These are phyloP conservation scores for Tuber melanosporum DNA, from an alignment of 495 filamentous ascomycete species.

Conservation along the genomic window DNA sequence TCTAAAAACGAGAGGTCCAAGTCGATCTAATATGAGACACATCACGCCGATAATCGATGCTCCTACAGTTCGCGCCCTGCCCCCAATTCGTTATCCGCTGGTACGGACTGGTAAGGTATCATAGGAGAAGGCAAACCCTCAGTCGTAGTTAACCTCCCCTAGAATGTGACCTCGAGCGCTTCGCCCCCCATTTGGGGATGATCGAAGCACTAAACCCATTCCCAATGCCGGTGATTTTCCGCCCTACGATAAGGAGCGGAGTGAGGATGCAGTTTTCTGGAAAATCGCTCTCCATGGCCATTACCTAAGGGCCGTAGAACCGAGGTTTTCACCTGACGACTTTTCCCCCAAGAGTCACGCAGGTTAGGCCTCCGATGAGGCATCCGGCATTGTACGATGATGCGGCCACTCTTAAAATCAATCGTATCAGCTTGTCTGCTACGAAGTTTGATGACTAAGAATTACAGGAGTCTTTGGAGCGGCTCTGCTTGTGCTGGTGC, in stretches of 20 bases:
- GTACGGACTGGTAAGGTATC: neutral
- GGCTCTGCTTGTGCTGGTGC: neutral
- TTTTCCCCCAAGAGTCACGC: conserved; percentile 64
- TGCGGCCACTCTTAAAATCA: conserved; percentile 47
- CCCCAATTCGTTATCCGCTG: neutral
- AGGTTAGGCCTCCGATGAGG: conserved; percentile 62
- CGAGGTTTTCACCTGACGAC: conserved; percentile 66
- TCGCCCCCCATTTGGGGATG: conserved; percentile 69
- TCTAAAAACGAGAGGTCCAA: conserved; percentile 63
- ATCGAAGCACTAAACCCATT: conserved; percentile 63
- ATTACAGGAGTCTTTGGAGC: neutral
- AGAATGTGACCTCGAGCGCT: conserved; percentile 66
- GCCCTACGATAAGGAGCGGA: conserved; percentile 61
- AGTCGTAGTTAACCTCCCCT: conserved; percentile 75
- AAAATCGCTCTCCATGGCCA: conserved; percentile 61
- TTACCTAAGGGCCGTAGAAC: conserved; percentile 62
- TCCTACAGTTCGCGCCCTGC: conserved; percentile 51
- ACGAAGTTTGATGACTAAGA: neutral
- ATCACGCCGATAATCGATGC: conserved; percentile 57
- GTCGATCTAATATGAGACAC: conserved; percentile 67
- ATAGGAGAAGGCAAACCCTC: conserved; percentile 43
- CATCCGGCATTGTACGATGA: conserved; percentile 70
- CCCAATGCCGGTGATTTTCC: conserved; percentile 53
- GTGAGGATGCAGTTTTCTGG: conserved; percentile 54
- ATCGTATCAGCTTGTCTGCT: neutral